These are phyloP conservation scores for Pisolithus microcarpus DNA, from an alignment of 768 basidiomycete species.

Conservation along the genomic window DNA sequence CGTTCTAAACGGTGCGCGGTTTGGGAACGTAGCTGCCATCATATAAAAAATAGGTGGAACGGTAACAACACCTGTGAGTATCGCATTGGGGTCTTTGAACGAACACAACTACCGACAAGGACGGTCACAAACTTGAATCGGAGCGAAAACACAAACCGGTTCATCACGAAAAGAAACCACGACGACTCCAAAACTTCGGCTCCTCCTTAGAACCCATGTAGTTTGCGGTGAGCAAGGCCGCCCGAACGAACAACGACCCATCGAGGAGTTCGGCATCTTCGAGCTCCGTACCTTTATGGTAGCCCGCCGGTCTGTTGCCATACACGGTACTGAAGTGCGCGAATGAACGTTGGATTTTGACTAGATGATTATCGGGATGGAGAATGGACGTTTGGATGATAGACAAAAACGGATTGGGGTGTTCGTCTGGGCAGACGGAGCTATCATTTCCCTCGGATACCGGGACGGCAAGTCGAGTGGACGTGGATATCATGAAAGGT, in stretches of 20 bases:
- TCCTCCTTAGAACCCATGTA: slow-evolving; percentile 37
- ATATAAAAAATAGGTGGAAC: too few species aligned
- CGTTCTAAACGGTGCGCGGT: too few species aligned
- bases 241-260: slow-evolving; percentile 30
- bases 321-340: slow-evolving; percentile 30
- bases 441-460: too few species aligned
- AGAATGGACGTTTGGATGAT: slow-evolving; percentile 33
- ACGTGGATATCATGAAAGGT: slow-evolving; percentile 25
- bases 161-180: background rate
- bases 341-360: slow-evolving; percentile 30
- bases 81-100: too few species aligned
- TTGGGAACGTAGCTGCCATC: too few species aligned
- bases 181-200: slow-evolving; percentile 14
- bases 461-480: slow-evolving; percentile 4
- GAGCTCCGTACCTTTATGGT: slow-evolving; percentile 25
- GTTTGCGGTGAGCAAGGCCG: slow-evolving; percentile 25
- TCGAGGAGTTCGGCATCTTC: slow-evolving; percentile 27
- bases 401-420: slow-evolving; percentile 32
- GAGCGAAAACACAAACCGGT: too few species aligned
- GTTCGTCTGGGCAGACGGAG: too few species aligned
- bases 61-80: too few species aligned
- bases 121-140: too few species aligned
- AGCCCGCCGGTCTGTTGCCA: slow-evolving; percentile 19
- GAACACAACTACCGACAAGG: too few species aligned
- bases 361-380: slow-evolving; percentile 28